Evolutionary conservation across 768 basidiomycete species (phyloP).

Genomic region (Glaciozyma martinii): DNA sequence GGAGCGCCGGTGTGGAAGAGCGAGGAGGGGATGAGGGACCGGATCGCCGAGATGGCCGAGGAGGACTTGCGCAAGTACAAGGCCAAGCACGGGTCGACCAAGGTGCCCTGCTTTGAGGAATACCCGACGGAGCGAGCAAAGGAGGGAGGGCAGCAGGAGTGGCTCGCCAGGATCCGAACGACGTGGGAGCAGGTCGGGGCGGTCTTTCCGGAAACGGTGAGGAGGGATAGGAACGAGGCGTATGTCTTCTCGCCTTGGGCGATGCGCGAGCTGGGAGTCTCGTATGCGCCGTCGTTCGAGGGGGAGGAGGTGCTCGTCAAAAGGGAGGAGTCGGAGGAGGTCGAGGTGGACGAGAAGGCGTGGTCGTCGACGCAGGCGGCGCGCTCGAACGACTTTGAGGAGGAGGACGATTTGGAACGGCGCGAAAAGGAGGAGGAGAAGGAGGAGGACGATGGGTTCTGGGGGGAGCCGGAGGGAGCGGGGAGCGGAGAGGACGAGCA

Average conservation of each 20-base stretch:
- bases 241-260: constrained; percentile 34
- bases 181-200: constrained; percentile 76
- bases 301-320: neutral
- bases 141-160: constrained; percentile 35
- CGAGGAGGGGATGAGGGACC: constrained; percentile 67
- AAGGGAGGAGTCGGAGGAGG: neutral
- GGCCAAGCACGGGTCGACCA: constrained; percentile 30
- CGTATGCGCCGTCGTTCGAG: neutral
- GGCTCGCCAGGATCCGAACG: constrained; percentile 73
- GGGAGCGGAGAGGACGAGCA: constrained; percentile 6
- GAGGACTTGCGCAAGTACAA: constrained; percentile 40
- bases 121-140: constrained; percentile 20
- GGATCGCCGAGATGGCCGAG: constrained; percentile 56
- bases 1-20: constrained; percentile 53
- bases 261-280: constrained; percentile 20
- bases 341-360: neutral
- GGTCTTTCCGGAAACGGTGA: constrained; percentile 21
- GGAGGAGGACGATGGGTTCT: neutral
- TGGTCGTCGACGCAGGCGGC: neutral
- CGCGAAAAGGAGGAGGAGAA: neutral
- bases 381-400: neutral
- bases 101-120: constrained; percentile 33
- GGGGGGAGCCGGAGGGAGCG: constrained; percentile 6
- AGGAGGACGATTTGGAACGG: neutral
- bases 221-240: constrained; percentile 20